phyloP scores from a whole-genome alignment of 2,329 filamentous ascomycete genomes.

The Alternaria alternata region DNA sequence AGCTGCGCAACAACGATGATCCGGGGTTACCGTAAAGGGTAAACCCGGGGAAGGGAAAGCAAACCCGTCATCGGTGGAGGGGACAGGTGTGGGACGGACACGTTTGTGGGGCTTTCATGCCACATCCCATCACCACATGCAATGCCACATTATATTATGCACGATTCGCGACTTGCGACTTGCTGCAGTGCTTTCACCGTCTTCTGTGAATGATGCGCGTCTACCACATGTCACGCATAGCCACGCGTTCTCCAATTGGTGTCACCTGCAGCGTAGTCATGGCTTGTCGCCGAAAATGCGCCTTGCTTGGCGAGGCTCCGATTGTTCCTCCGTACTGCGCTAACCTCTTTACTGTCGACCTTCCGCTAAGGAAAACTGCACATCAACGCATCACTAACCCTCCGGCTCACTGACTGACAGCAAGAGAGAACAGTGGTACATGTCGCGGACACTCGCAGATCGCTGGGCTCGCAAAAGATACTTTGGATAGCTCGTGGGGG shows the following conservation, averaged over 20 bases:
- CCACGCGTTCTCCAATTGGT: neutral
- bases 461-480: constrained; percentile 58
- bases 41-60: constrained; percentile 1
- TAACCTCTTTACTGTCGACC: constrained; percentile 24
- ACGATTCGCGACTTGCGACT: neutral
- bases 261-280: constrained; percentile 4
- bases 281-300: constrained; percentile 17
- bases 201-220: neutral
- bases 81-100: constrained; percentile 5
- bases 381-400: constrained; percentile 22
- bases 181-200: neutral
- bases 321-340: constrained; percentile 26
- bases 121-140: constrained; percentile 7
- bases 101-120: constrained; percentile 12
- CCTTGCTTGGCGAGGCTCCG: constrained; percentile 26
- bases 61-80: constrained; percentile 2
- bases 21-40: constrained; percentile 11
- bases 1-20: constrained; percentile 6
- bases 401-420: constrained; percentile 1
- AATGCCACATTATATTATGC: constrained; percentile 9
- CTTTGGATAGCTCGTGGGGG: constrained; percentile 50
- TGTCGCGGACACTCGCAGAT: constrained; percentile 64
- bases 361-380: constrained; percentile 31
- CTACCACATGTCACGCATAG: constrained; percentile 2
- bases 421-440: constrained; percentile 49